A percentile compares a stretch with the other conserved stretches of the same genome.
Conservation (phyloP, 1,284 basidiomycete species). For the Cryptococcus hybrid region DNA sequence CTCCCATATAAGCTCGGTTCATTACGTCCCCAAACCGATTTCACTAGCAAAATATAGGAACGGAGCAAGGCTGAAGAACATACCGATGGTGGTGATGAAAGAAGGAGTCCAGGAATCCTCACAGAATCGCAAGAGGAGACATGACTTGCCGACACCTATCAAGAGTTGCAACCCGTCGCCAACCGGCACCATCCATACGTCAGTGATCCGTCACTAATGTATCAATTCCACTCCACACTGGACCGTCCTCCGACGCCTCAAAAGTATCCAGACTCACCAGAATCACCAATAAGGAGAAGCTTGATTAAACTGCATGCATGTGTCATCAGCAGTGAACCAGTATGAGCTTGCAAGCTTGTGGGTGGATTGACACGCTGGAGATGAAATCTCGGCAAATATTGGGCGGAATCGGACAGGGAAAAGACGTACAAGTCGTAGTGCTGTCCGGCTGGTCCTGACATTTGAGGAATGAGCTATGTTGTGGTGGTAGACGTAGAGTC, state of each 20-base stretch:
- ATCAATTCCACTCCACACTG: background rate
- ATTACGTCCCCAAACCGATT: background rate
- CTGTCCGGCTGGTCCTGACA: slow-evolving; percentile 40
- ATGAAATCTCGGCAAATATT: background rate
- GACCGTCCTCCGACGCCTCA: background rate
- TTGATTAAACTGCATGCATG: slow-evolving; percentile 67
- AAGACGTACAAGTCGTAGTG: slow-evolving; percentile 51
- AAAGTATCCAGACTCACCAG: slow-evolving; percentile 59
- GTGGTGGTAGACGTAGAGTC: no score
- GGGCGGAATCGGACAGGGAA: background rate
- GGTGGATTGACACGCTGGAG: background rate
- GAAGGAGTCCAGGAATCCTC: slow-evolving; percentile 99
- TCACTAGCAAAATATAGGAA: background rate
- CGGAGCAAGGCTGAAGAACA: background rate
- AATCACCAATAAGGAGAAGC: slow-evolving; percentile 96
- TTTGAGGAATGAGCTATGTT: background rate
- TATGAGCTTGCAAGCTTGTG: background rate
- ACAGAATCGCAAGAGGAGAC: slow-evolving; percentile 96
- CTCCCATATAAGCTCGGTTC: slow-evolving; percentile 17
- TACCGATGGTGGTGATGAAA: slow-evolving; percentile 96
- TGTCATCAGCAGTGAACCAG: background rate
- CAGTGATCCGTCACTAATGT: background rate
- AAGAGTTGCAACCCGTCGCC: background rate
- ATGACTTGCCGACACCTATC: slow-evolving; percentile 95
- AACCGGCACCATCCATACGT: background rate